Evolutionary conservation across 139 green algal genomes (phyloP), one percentile per base, ranked within the genome.

Genomic region (Chlamydomonas sp.): DNA sequence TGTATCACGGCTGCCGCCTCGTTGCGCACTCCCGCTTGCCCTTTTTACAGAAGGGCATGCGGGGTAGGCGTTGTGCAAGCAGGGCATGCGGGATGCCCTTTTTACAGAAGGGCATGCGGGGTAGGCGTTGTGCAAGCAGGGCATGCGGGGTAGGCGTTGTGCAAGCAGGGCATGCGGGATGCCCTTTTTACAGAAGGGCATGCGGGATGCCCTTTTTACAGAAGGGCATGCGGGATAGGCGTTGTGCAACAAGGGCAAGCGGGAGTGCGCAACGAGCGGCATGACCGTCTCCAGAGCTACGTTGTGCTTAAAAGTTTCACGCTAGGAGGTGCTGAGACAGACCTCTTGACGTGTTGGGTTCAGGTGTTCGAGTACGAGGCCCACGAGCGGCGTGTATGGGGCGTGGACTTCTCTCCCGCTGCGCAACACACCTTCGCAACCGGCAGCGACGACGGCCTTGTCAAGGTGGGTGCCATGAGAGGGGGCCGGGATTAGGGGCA

Each of bases 391-490:
- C 93, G 97, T 15, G 95, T 98, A 63, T 99, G 97, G 97, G 95
- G 84, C 16, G 94, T 98, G 5, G 96, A 98, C 88, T 98, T 95
- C 84, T 96, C 14, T 89, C 76, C 84, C 80, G 12, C 75, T 84
- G 9, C 10, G 62, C 18, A 64, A 67, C 71, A 79, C 71, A 72
- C 16, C 60, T 95, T 99, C 31, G 94, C 92, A n/a, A 95, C 90
- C 2, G 96, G 93, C 79, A 96, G 93, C 8, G 97, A 99, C 89
- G 97, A 99, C 89, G 96, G 97, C 73, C 93, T 90, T n/a, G 95
- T 98, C 60, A 97, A 97, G 90, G 89, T 99, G 83, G 15, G 15
- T 8, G 12, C 12, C 17, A 15, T 14, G 66, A 20, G 66, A 8
- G 7, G 63, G 8, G 7, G 63, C 63, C 63, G 8, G 31, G 31